Evolutionary conservation across 78 protist genomes (phyloP), one percentile per base, ranked within the genome.

Genomic region (Emiliania huxleyi): DNA sequence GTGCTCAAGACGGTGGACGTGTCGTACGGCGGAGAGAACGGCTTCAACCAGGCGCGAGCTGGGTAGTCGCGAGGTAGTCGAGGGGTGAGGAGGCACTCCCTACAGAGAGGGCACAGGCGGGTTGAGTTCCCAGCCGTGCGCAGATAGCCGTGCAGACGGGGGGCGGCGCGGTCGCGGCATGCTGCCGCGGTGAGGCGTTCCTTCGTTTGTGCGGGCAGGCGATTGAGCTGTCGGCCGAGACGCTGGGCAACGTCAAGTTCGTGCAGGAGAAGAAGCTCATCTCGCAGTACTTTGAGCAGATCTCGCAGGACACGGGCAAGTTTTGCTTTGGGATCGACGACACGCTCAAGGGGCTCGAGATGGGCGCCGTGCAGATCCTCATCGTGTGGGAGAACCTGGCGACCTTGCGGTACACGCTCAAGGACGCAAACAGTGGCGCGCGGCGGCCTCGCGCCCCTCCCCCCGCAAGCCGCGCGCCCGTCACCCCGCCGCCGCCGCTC

Each of bases 261-360:
- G 88, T 99, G 42, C 96, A 98, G 93, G 99, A 99, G 95, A 98
- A 99, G 98, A 97, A 97, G 94, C 93, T 99, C 85, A 94, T 99
- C 91, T n/a, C 95, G n/a, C 3, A 71, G 73, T 99, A 95, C 98
- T 98, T 99, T 83, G 99, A 98, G 38, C 98, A 99, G 87, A 98
- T 99, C 92, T 88, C 99, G 15, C 96, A 94, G 87, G 99, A 99
- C 94, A 84, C 94, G 33, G 85, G 99, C 91, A 95, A 96, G 93
- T 98, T 93, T 91, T 97, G 98, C 92, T 99, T 97, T 75, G 99
- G 99, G 48, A 94, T 98, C 46, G 94, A 83, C 26, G 99, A 99
- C 85, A 95, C 96, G 38, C 43, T 93, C 69, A 62, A 77, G 55
- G 99, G 96, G 19, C 91, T 98, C 38, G 99, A 99, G 44, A 48